Base-by-base conservation (phyloP, 1,284 basidiomycete species). In the Chalciporus sp. region DNA sequence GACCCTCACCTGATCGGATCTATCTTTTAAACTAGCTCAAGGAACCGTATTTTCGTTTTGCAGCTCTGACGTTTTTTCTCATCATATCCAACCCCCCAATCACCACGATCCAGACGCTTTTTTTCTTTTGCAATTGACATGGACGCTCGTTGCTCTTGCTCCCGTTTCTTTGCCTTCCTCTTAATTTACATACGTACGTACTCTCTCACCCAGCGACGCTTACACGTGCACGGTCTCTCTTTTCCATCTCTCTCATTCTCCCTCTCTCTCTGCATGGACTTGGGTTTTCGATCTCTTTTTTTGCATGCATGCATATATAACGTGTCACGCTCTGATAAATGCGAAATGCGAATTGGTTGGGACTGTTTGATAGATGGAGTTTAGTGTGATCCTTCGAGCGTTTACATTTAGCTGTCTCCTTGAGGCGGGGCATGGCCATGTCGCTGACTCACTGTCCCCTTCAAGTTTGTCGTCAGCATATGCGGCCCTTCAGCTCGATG, bases 1-100 rank as follows among this genome's bases (percentile, higher is more conserved):
- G 63, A 61, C 60, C 23, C 23, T 23, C 23, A 23, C 23, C 41
- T 47, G 28, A 46, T 50, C 53, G 55, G 64, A 64, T 64, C 51
- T 69, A 68, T 51, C 37, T 42, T 23, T 50, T 42, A 43, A 44
- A 42, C 60, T 66, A 59, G 49, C 44, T 41, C 23, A 43, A 61
- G 8, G 57, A 58, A 46, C 42, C 37, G 26, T 44, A 23, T 40
- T 45, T 50, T 53, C 53, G 59, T 17, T 31, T 28, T 47, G 31
- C 42, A 23, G n/a, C 43, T 44, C 56, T 47, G 43, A 41, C 19
- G 31, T 31, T 35, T 5, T 9, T 49, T 40, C 31, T 9, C 44
- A 19, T 17, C 26, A 20, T 28, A 16, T 14, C 33, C 29, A 11
- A 20, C 16, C n/a, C 8, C 7, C 9, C 19, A 7, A n/a, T 19